These are phyloP conservation scores for Russula earlei DNA, from an alignment of 768 basidiomycete species.

Conservation along the genomic window DNA sequence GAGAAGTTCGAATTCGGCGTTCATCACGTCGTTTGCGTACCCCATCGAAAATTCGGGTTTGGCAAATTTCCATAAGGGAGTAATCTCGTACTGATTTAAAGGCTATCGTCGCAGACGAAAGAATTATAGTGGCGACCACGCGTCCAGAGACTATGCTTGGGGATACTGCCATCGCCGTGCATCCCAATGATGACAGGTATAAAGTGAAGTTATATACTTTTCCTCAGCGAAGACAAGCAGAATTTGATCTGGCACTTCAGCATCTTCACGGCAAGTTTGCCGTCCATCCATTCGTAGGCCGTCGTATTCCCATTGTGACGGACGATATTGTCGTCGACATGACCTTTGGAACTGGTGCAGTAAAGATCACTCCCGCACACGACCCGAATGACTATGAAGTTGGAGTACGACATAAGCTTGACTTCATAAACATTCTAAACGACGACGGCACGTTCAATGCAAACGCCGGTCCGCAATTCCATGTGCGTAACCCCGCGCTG, in stretches of 20 bases:
- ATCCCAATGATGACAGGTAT: slow-evolving; percentile 87
- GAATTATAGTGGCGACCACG: slow-evolving; percentile 81
- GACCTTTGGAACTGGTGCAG: slow-evolving; percentile 95
- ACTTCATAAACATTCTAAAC: slow-evolving; percentile 91
- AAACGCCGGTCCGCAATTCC: slow-evolving; percentile 74
- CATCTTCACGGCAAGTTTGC: slow-evolving; percentile 94
- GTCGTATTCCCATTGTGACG: slow-evolving; percentile 79
- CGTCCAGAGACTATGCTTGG: slow-evolving; percentile 99
- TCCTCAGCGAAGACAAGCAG: not conserved
- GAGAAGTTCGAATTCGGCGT: slow-evolving; percentile 97
- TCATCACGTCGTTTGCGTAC: slow-evolving; percentile 94
- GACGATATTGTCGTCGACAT: slow-evolving; percentile 85
- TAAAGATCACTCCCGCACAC: slow-evolving; percentile 98
- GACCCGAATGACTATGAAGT: slow-evolving; percentile 97
- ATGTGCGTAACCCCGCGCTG: slow-evolving; percentile 32
- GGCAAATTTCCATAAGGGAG: slow-evolving; percentile 15
- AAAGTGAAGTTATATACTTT: slow-evolving; percentile 36
- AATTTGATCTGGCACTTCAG: slow-evolving; percentile 24
- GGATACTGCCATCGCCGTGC: slow-evolving; percentile 94
- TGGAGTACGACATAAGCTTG: slow-evolving; percentile 75
- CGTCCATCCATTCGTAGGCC: slow-evolving; percentile 78
- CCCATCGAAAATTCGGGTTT: slow-evolving; percentile 75
- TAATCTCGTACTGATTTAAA: not conserved
- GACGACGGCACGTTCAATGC: slow-evolving; percentile 94
- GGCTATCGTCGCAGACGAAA: slow-evolving; percentile 50